Base-by-base conservation (phyloP, 2,329 filamentous ascomycete species). In the Cordyceps cicadae region DNA sequence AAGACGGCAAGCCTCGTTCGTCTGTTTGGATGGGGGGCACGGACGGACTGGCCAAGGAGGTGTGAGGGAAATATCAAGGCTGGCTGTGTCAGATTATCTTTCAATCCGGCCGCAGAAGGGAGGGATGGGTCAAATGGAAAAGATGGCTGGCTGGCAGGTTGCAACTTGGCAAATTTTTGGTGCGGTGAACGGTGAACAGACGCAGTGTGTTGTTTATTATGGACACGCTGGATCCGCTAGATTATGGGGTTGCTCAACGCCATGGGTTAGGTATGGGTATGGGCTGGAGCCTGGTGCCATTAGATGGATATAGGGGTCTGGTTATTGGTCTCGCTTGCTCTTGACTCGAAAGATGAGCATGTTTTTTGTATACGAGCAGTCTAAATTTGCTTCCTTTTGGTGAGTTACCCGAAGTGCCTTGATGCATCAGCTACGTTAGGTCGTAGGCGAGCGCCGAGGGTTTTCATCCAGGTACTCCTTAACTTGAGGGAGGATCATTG, bases 51-150 rank as follows among this genome's bases (percentile, higher is more conserved):
- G 24, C 21, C 11, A 46, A 46, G 53, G 11, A 55, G 26, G 54
- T 56, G 43, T 57, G 54, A 57, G 54, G 54, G 45, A 57, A 57
- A 57, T 57, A 57, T 26, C n/a, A 15, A 21, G 15, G 14, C 46
- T 41, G 15, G 14, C 46, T 41, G 39, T 3, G 21, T 32, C 29
- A 7, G 8, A 9, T 51, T 26, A 51, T 21, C 29, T 26, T 11
- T 19, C 26, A 32, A 3, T 19, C 29, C 21, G 19, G 24, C 39
- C 41, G 12, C 41, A 55, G 5, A 43, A n/a, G 15, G 39, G 39
- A 17, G n/a, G 39, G 39, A 17, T 43, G 39, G 39, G 39, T n/a
- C 7, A 15, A 14, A 37, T 37, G 34, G 19, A 45, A 32, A 19
- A 24, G 24, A 24, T 24, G 24, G 39, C n/a, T 43, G 37, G 52